Conservation (phyloP, 345 rosid species). For the Murraya koenigii region DNA sequence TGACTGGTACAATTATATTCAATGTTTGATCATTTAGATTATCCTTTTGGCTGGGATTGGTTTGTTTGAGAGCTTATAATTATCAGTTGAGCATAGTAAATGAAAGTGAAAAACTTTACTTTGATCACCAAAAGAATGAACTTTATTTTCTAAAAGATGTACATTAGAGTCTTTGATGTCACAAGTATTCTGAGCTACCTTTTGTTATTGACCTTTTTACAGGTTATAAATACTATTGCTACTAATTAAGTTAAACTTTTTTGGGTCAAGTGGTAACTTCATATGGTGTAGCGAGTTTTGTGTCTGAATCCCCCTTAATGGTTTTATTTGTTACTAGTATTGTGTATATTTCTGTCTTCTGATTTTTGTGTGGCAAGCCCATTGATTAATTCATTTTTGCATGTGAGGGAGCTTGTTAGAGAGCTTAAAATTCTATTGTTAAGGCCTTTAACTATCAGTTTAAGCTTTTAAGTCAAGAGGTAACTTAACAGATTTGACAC, state of each 20-base stretch:
- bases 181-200: not conserved
- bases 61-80: too few species aligned
- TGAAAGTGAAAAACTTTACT: too few species aligned
- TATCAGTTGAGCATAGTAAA: too few species aligned
- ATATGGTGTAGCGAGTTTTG: not conserved
- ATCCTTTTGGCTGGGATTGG: not conserved
- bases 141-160: not conserved
- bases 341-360: not conserved
- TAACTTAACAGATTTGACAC: not conserved
- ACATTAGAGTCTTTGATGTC: not conserved
- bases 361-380: not conserved
- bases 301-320: not conserved
- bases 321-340: not conserved
- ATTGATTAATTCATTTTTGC: not conserved
- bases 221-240: too few species aligned
- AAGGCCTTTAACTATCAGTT: not conserved
- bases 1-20: not conserved
- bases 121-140: not conserved
- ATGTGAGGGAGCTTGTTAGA: not conserved
- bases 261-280: not conserved
- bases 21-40: not conserved
- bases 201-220: not conserved
- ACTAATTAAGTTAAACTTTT: too few species aligned
- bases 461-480: not conserved
- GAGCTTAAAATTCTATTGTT: not conserved